These are phyloP conservation scores for Cucurbita maxima DNA, from an alignment of 306 rosid species.

Conservation along the genomic window DNA sequence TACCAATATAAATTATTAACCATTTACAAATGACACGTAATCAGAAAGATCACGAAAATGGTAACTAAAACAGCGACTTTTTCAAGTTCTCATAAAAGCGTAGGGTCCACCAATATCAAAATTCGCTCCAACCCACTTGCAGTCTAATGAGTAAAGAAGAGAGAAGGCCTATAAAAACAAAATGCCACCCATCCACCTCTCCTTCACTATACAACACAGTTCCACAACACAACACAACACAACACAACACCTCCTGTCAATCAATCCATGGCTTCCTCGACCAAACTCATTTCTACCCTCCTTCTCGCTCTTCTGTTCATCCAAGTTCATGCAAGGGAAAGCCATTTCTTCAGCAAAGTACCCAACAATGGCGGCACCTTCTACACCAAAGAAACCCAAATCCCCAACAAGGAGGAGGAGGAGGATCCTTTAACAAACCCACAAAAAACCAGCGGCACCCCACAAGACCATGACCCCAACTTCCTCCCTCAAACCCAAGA, in stretches of 20 bases:
- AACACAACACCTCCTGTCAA: background rate
- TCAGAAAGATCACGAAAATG: background rate
- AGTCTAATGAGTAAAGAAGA: background rate
- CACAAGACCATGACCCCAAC: constrained; percentile 32
- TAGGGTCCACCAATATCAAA: background rate
- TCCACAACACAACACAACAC: background rate
- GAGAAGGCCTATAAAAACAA: background rate
- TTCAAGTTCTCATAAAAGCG: background rate
- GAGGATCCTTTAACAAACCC: constrained; percentile 12
- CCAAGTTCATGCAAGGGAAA: constrained; percentile 53
- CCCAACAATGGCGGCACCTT: constrained; percentile 19
- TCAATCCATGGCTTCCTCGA: background rate
- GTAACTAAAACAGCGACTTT: background rate
- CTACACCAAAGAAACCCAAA: constrained; percentile 21
- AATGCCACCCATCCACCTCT: background rate
- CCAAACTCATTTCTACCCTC: constrained; percentile 12
- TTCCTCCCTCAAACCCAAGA: constrained; percentile 49
- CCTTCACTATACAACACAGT: constrained; percentile 3
- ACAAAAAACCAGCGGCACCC: background rate
- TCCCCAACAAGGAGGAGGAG: constrained; percentile 21
- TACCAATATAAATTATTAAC: too few species aligned
- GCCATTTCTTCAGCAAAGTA: constrained; percentile 76
- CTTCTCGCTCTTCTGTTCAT: constrained; percentile 32
- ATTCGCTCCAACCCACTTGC: background rate
- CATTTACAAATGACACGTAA: background rate